Conservation (phyloP, 2,329 filamentous ascomycete genomes). For the Diaporthe citriasiana region DNA sequence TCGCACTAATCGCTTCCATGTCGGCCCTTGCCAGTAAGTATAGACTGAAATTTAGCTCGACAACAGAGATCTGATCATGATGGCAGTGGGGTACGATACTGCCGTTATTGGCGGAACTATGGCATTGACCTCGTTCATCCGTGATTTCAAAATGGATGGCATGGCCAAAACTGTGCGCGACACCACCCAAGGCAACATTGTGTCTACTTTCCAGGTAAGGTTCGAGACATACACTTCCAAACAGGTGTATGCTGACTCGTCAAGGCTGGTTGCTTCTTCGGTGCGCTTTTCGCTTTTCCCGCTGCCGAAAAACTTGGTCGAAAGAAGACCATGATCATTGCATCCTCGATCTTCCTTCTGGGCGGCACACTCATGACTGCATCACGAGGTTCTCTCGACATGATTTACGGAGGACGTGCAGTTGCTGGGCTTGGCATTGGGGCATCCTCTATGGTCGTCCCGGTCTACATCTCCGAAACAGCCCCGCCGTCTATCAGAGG, state of each 20-base stretch:
- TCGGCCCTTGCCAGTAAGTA: slow-evolving; percentile 26
- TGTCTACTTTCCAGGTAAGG: slow-evolving; percentile 44
- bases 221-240: background rate
- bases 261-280: slow-evolving; percentile 46
- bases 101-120: slow-evolving; percentile 78
- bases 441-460: slow-evolving; percentile 58
- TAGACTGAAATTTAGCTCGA: background rate
- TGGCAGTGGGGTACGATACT: slow-evolving; percentile 73
- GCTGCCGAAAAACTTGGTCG: slow-evolving; percentile 50
- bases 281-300: slow-evolving; percentile 46
- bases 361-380: slow-evolving; percentile 52
- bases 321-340: slow-evolving; percentile 50
- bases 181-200: slow-evolving; percentile 47
- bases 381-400: slow-evolving; percentile 49
- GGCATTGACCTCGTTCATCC: slow-evolving; percentile 67
- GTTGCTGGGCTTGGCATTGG: slow-evolving; percentile 67
- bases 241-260: background rate
- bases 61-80: slow-evolving; percentile 42
- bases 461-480: slow-evolving; percentile 67
- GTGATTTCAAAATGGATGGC: slow-evolving; percentile 56
- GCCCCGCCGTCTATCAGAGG: slow-evolving; percentile 71
- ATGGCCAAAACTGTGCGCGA: slow-evolving; percentile 25
- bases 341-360: slow-evolving; percentile 49
- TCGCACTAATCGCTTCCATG: slow-evolving; percentile 23
- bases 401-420: slow-evolving; percentile 55